Conservation (phyloP, 805 yeast species). For the Candida parachauliodes region DNA sequence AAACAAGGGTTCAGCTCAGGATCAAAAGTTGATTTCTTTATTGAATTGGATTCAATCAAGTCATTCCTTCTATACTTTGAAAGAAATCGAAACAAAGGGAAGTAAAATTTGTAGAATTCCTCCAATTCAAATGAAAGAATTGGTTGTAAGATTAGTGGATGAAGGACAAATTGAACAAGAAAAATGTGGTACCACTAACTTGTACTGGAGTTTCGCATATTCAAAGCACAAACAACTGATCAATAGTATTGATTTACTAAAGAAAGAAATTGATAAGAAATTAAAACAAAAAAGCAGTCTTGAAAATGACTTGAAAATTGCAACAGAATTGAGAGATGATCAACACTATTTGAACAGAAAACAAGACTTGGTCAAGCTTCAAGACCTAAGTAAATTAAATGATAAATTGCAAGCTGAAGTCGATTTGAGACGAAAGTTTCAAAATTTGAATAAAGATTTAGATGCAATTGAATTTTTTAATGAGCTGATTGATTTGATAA, state of each 20-base stretch:
- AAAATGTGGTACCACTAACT: conserved; percentile 52
- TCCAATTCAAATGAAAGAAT: conserved; percentile 53
- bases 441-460: background rate
- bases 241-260: background rate
- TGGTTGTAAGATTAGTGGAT: conserved; percentile 44
- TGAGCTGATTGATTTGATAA: conserved; percentile 3
- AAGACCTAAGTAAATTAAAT: background rate
- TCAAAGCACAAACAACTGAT: background rate
- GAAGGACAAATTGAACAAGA: conserved; percentile 48
- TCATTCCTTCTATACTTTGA: conserved; percentile 39
- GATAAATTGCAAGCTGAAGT: background rate
- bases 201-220: conserved; percentile 48
- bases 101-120: conserved; percentile 46
- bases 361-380: background rate
- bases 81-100: conserved; percentile 48
- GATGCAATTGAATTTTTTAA: conserved; percentile 7
- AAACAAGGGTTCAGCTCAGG: conserved; percentile 1
- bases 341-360: background rate
- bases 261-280: background rate
- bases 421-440: background rate
- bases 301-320: background rate
- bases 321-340: background rate
- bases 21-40: conserved; percentile 2
- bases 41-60: conserved; percentile 7
- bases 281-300: background rate